Conservation (phyloP, 2,329 filamentous ascomycete species). For the Nemania sp. region DNA sequence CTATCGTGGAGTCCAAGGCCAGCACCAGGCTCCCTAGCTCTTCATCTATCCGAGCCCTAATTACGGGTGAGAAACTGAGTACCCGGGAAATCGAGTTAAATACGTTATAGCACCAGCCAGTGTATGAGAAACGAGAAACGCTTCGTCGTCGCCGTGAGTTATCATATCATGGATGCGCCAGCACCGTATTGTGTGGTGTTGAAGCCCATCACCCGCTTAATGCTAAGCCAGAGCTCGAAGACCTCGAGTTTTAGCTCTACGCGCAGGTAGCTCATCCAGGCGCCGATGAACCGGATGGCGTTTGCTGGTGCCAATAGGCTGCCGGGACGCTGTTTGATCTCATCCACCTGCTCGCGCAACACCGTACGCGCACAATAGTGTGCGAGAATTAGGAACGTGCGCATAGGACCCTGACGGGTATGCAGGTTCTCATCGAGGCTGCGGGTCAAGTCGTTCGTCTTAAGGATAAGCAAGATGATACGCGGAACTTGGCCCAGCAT, state of each 20-base stretch:
- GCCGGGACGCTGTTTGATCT: conserved; percentile 53
- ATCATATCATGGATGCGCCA: conserved; percentile 11
- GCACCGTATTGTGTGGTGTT: conserved; percentile 28
- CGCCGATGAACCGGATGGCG: conserved; percentile 56
- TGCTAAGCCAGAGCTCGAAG: conserved; percentile 65
- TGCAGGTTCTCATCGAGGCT: conserved; percentile 90
- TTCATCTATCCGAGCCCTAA: neutral
- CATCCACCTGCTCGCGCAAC: conserved; percentile 66
- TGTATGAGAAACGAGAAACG: neutral
- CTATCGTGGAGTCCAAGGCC: neutral
- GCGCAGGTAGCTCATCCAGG: conserved; percentile 62
- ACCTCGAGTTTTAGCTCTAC: conserved; percentile 66
- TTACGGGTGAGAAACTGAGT: neutral
- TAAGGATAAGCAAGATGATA: conserved; percentile 92
- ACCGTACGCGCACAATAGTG: conserved; percentile 70
- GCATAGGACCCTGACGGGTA: conserved; percentile 68
- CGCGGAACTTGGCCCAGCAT: conserved; percentile 86
- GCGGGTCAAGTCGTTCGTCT: conserved; percentile 95
- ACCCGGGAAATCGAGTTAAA: neutral
- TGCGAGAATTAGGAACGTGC: conserved; percentile 70
- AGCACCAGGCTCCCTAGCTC: neutral
- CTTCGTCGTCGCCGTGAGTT: neutral
- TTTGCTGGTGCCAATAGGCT: conserved; percentile 65
- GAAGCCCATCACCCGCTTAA: conserved; percentile 54
- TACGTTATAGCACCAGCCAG: neutral